phyloP scores from a whole-genome alignment of 495 filamentous ascomycete species.

The Neurospora sublineolata region DNA sequence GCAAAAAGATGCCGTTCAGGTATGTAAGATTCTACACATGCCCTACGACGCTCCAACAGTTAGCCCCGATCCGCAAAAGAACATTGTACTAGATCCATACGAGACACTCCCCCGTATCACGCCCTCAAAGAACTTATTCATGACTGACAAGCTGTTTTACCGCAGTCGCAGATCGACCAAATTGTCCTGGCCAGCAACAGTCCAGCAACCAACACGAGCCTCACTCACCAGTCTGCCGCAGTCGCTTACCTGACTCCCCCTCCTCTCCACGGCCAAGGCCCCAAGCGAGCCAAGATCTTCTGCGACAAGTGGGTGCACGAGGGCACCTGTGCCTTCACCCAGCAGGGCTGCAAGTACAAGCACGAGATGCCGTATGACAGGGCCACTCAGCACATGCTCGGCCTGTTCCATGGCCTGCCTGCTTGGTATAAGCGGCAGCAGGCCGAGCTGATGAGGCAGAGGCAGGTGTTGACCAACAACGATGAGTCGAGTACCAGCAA shows the following conservation, averaged over 20 bases:
- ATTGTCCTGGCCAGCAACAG: neutral
- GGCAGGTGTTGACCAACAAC: neutral
- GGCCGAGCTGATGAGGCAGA: constrained; percentile 22
- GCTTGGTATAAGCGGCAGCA: constrained; percentile 42
- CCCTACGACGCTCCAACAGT: neutral
- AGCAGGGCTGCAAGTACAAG: constrained; percentile 76
- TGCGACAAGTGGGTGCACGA: constrained; percentile 81
- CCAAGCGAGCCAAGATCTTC: constrained; percentile 52
- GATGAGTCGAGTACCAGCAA: neutral
- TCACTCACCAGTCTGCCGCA: neutral
- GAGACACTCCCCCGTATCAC: neutral
- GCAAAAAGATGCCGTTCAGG: neutral
- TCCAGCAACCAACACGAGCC: neutral
- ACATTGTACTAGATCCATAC: neutral
- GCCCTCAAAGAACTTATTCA: neutral
- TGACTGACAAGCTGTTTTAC: neutral
- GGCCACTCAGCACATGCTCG: constrained; percentile 49
- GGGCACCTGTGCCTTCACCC: constrained; percentile 71
- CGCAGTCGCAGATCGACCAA: constrained; percentile 14
- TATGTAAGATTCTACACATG: neutral
- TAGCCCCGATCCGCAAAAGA: neutral
- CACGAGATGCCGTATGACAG: constrained; percentile 70
- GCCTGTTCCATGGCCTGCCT: constrained; percentile 43
- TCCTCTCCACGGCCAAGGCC: neutral
- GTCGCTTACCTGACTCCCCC: neutral